Base-by-base conservation (phyloP, 1,284 basidiomycete species). In the Boletus chippewaensis region DNA sequence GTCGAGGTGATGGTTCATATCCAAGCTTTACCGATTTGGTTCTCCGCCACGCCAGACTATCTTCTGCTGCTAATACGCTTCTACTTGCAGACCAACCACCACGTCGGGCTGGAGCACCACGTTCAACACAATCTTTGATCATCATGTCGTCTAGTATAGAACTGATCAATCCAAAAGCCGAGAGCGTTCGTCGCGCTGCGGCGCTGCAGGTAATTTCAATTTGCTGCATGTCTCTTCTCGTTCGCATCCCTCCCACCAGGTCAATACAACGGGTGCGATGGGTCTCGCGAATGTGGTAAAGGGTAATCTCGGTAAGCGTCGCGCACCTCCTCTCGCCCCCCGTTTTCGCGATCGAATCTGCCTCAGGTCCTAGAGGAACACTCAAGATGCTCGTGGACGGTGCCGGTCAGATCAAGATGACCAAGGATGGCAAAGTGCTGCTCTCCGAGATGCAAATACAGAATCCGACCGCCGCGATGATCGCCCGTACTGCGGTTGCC, bases 401-500 rank as follows among this genome's bases (percentile, higher is more conserved):
- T 53, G 80, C 95, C n/a, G 96, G 96, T 13, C 93, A 96, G 76
- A 95, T 99, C 71, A 99, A 98, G 80, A 96, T 99, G 91, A 99
- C 96, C 61, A 99, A 99, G 77, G 96, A 99, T 67, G 96, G 96
- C 61, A 99, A 99, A 74, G 95, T 98, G 40, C 75, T 99, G 50
- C 79, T 99, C 50, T 97, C 95, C 39, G 96, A 99, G 75, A 99
- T 99, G 96, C 96, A 99, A 76, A 99, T 99, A 64, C 94, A 96
- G 70, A 99, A 99, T 71, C 96, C 96, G 16, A 99, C 96, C 10
- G 96, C 96, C 10, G 95, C 96, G 39, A 97, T 99, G 93, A 95
- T 99, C 67, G 96, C 96, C 38, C 84, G 95, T 51, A 98, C 95
- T 38, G 95, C 95, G 31, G 95, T 98, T 15, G 95, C 95, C 1